A percentile compares a stretch with the other conserved stretches of the same genome.
Evolutionary conservation across 805 yeast genomes (phyloP).

Genomic region (Candida patagonica): DNA sequence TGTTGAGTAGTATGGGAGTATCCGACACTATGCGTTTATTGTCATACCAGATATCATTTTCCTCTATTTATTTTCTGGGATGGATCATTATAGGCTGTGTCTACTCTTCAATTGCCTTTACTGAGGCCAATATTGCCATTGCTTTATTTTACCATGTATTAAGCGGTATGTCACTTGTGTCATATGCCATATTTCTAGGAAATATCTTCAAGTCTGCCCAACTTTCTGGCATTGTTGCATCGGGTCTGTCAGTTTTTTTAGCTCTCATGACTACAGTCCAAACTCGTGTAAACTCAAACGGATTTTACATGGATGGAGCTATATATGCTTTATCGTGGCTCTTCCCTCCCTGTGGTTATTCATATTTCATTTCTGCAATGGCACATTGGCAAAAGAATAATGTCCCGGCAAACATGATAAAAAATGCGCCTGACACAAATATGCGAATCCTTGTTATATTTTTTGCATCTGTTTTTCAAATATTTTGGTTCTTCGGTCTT

Average conservation of each 20-base stretch:
- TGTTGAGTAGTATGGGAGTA: slow-evolving; percentile 27
- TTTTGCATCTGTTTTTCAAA: slow-evolving; percentile 26
- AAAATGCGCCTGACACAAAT: slow-evolving; percentile 23
- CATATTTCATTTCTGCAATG: slow-evolving; percentile 25
- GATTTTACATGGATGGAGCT: slow-evolving; percentile 20
- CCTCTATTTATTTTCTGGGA: slow-evolving; percentile 25
- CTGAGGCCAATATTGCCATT: slow-evolving; percentile 20
- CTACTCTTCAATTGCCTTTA: slow-evolving; percentile 19
- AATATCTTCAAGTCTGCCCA: slow-evolving; percentile 25
- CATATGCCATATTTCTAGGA: slow-evolving; percentile 26
- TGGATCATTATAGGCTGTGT: slow-evolving; percentile 27
- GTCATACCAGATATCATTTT: slow-evolving; percentile 23
- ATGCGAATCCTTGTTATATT: slow-evolving; percentile 21
- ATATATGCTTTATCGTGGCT: slow-evolving; percentile 24
- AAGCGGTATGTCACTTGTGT: slow-evolving; percentile 25
- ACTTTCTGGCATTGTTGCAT: slow-evolving; percentile 26
- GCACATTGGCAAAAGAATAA: slow-evolving; percentile 24
- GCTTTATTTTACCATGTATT: slow-evolving; percentile 25
- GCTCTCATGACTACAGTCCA: slow-evolving; percentile 27
- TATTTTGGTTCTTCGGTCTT: slow-evolving; percentile 21
- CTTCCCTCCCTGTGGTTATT: slow-evolving; percentile 30
- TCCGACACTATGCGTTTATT: slow-evolving; percentile 20
- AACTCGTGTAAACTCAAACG: slow-evolving; percentile 18
- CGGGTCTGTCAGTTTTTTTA: slow-evolving; percentile 25
- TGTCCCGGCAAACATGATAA: slow-evolving; percentile 18